Evolutionary conservation across 2,329 filamentous ascomycete species (phyloP).

Genomic region (Fusarium sp.): DNA sequence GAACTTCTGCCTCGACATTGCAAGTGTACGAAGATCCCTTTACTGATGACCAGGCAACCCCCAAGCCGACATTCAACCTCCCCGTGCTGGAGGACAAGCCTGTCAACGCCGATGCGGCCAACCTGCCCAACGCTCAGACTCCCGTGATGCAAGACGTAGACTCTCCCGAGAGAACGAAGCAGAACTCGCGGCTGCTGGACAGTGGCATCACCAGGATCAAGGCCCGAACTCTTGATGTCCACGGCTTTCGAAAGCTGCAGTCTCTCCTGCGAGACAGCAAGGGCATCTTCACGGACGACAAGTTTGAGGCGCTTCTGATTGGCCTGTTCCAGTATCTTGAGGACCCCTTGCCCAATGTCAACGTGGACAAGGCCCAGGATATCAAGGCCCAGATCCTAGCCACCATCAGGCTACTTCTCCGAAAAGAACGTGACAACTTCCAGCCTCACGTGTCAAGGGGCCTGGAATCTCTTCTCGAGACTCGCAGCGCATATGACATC

Average conservation of each 20-base stretch:
- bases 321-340: constrained; percentile 80
- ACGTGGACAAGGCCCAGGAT: constrained; percentile 75
- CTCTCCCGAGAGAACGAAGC: constrained; percentile 63
- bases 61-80: constrained; percentile 58
- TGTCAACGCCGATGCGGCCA: constrained; percentile 66
- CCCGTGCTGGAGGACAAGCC: constrained; percentile 71
- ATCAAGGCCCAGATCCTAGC: constrained; percentile 80
- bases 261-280: constrained; percentile 76
- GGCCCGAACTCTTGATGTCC: constrained; percentile 78
- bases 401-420: constrained; percentile 79
- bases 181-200: constrained; percentile 73
- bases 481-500: constrained; percentile 74
- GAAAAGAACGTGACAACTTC: constrained; percentile 74
- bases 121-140: constrained; percentile 41
- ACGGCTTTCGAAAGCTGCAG: constrained; percentile 83
- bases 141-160: constrained; percentile 37
- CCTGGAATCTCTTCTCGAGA: constrained; percentile 74
- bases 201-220: constrained; percentile 82
- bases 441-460: constrained; percentile 75
- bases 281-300: constrained; percentile 73
- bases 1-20: constrained; percentile 43
- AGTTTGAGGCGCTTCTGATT: constrained; percentile 74
- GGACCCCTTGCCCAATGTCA: constrained; percentile 64
- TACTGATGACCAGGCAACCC: constrained; percentile 59
- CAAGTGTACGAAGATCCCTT: constrained; percentile 75